phyloP scores from a whole-genome alignment of 2,329 filamentous ascomycete species.

The Hirsutella thompsonii region DNA sequence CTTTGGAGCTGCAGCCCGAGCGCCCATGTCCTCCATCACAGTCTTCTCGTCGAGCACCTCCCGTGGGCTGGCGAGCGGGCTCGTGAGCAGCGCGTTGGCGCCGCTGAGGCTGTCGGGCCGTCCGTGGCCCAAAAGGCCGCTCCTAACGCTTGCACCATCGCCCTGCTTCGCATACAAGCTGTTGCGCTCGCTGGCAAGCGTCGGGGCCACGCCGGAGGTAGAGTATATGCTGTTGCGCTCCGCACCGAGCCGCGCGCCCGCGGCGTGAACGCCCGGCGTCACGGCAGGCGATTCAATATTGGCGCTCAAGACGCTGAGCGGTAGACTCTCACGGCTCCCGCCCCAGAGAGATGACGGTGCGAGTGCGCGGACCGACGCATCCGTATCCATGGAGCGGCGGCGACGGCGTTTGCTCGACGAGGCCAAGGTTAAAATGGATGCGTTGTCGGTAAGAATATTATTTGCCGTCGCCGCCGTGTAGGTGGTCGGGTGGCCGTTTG shows the following conservation, averaged over 20 bases:
- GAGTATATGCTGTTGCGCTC: constrained; percentile 78
- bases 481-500: constrained; percentile 48
- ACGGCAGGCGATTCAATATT: constrained; percentile 43
- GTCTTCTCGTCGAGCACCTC: constrained; percentile 26
- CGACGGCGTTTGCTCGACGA: constrained; percentile 70
- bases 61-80: constrained; percentile 47
- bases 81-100: constrained; percentile 52
- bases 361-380: constrained; percentile 74
- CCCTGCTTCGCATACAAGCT: constrained; percentile 62
- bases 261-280: constrained; percentile 41
- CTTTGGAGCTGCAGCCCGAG: background rate
- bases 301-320: constrained; percentile 63
- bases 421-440: constrained; percentile 72
- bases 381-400: constrained; percentile 70
- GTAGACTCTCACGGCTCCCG: constrained; percentile 67
- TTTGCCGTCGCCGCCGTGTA: constrained; percentile 72
- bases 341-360: constrained; percentile 74
- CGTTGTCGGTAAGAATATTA: constrained; percentile 72
- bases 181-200: constrained; percentile 62
- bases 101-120: constrained; percentile 72
- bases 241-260: constrained; percentile 27
- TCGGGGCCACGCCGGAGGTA: constrained; percentile 52
- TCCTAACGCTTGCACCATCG: constrained; percentile 68
- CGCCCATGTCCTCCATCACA: constrained; percentile 10
- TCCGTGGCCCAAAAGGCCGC: constrained; percentile 62